A percentile compares a stretch with the other conserved stretches of the same genome.
phyloP scores from a whole-genome alignment of 148 eudicot species.

The Vaccinium darrowii region DNA sequence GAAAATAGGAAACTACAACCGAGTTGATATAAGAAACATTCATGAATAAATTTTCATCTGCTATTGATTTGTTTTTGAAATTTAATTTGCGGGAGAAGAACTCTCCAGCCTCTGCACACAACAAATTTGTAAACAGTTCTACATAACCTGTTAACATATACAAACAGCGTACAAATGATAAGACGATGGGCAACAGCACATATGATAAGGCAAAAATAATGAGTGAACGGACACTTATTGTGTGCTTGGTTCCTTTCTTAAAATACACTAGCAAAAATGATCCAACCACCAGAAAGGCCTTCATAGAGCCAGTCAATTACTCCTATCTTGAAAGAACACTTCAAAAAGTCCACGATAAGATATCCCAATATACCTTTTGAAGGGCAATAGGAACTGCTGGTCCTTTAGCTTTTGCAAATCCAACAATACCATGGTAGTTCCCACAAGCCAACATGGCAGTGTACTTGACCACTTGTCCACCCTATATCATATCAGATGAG shows the following conservation, averaged over 20 bases:
- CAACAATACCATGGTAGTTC: conserved; percentile 82
- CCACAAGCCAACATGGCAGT: conserved; percentile 90
- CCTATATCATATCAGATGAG: conserved; percentile 40
- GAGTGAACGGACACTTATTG: neutral
- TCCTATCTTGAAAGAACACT: neutral
- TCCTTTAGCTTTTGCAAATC: conserved; percentile 92
- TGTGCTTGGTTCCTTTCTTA: neutral
- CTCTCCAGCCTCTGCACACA: neutral
- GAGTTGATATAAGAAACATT: neutral
- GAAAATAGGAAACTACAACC: neutral
- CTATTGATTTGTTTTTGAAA: neutral
- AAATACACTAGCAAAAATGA: neutral
- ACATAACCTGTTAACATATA: neutral
- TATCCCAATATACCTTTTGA: conserved; percentile 64
- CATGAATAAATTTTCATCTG: neutral
- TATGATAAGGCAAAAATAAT: neutral
- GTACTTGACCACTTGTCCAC: conserved; percentile 77
- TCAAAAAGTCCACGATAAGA: neutral
- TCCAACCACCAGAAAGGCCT: neutral
- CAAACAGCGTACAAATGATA: neutral
- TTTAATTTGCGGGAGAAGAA: neutral
- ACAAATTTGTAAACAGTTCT: neutral
- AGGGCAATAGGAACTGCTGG: conserved; percentile 67
- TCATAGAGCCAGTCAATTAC: neutral
- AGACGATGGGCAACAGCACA: neutral